Conservation (phyloP, 2,329 filamentous ascomycete species). For the Pestalotiopsis sp. region DNA sequence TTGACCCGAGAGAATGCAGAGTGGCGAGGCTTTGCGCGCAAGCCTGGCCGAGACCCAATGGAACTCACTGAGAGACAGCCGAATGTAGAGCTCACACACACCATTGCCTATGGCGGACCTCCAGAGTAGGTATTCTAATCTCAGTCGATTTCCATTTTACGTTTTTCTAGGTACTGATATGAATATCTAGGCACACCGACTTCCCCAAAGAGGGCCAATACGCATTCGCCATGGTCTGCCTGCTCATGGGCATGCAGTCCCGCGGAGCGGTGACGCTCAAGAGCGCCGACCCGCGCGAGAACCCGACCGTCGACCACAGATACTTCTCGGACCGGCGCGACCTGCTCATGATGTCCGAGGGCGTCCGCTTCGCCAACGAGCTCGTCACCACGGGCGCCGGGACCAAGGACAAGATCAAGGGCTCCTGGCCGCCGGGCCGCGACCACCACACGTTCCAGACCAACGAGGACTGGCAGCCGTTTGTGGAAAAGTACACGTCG, state of each 20-base stretch:
- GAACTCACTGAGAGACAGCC: not conserved
- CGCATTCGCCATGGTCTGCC: not conserved
- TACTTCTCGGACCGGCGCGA: not conserved
- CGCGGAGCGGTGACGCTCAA: not conserved
- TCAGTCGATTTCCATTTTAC: not conserved
- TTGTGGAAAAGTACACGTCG: not conserved
- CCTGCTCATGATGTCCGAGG: not conserved
- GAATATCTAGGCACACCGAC: not conserved
- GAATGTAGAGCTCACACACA: not conserved
- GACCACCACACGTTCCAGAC: not conserved
- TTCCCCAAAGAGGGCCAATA: not conserved
- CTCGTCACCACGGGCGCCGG: not conserved
- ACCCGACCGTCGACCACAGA: not conserved
- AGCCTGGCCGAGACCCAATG: not conserved
- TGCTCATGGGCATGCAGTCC: not conserved
- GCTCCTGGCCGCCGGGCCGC: not conserved
- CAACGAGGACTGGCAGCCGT: not conserved
- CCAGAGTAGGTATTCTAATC: not conserved
- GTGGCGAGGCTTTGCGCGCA: not conserved
- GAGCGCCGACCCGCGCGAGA: not conserved
- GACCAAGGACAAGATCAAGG: not conserved
- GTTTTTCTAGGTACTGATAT: not conserved
- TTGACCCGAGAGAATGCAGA: not conserved
- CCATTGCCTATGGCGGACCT: not conserved
- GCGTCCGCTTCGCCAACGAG: not conserved